Evolutionary conservation across 257 asterid genomes (phyloP).

Genomic region (Solanum arcanum): DNA sequence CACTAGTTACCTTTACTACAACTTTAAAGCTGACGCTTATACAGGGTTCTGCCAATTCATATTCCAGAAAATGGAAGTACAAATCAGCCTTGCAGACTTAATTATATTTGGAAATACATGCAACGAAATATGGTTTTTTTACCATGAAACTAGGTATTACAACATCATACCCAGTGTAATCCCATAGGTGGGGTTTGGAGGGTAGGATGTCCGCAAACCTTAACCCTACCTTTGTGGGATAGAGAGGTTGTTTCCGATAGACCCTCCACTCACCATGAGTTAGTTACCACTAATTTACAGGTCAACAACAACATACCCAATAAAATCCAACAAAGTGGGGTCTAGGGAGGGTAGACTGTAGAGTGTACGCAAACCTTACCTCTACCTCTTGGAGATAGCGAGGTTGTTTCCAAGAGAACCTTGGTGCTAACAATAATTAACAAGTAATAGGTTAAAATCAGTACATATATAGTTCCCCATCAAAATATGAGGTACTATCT

Average conservation of each 20-base stretch:
- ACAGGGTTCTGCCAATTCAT: not conserved
- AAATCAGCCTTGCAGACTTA: not conserved
- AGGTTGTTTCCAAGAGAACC: not conserved
- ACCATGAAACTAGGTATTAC: not conserved
- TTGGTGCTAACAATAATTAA: not conserved
- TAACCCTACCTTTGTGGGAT: not conserved
- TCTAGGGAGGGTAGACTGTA: not conserved
- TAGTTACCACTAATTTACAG: not conserved
- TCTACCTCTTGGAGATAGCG: not conserved
- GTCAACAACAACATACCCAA: not conserved
- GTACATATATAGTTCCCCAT: not conserved
- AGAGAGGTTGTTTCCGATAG: not conserved
- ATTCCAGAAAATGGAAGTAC: not conserved
- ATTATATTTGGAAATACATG: not conserved
- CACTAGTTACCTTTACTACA: not conserved
- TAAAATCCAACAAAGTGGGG: not conserved
- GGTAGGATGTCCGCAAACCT: not conserved
- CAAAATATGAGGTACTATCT: not conserved
- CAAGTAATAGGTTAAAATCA: not conserved
- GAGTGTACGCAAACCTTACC: not conserved
- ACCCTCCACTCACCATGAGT: not conserved
- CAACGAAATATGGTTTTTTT: not conserved
- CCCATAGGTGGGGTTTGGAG: not conserved
- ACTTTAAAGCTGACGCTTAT: not conserved
- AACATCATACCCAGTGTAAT: not conserved